Percentiles rank a stretch among this genome's conserved stretches.
phyloP scores from a whole-genome alignment of 2,329 filamentous ascomycete species.

The Ophiostoma montium region DNA sequence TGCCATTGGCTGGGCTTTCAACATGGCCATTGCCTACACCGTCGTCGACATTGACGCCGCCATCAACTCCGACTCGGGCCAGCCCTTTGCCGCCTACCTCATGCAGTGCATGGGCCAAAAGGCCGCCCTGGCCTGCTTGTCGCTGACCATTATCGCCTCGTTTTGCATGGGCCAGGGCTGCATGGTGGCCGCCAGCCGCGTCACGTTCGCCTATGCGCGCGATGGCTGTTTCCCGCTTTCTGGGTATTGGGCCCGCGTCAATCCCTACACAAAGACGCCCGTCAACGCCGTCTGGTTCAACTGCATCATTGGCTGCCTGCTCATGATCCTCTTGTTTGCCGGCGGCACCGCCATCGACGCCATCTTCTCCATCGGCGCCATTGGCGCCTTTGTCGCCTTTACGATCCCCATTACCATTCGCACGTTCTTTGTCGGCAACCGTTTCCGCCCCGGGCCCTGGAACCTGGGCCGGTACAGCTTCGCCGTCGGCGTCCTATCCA shows the following conservation, averaged over 20 bases:
- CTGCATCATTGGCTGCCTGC: constrained; percentile 40
- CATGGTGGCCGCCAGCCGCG: constrained; percentile 51
- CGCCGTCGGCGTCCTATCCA: constrained; percentile 41
- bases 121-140: constrained; percentile 46
- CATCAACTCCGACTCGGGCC: constrained; percentile 47
- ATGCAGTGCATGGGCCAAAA: constrained; percentile 49
- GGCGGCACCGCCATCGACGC: constrained; percentile 49
- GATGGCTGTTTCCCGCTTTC: constrained; percentile 56
- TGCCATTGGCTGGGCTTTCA: constrained; percentile 57
- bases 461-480: constrained; percentile 46
- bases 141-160: constrained; percentile 52
- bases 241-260: constrained; percentile 43
- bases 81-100: constrained; percentile 57
- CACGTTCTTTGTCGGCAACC: constrained; percentile 43
- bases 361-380: constrained; percentile 56
- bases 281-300: constrained; percentile 61
- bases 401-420: constrained; percentile 44
- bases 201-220: constrained; percentile 59
- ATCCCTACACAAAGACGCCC: constrained; percentile 46
- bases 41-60: constrained; percentile 47
- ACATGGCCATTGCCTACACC: constrained; percentile 59
- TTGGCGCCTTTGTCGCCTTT: constrained; percentile 51
- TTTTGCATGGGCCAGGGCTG: constrained; percentile 63
- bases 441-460: constrained; percentile 55
- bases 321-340: constrained; percentile 51